These are phyloP conservation scores for Nakazawaea anatomiae DNA, from an alignment of 805 yeast genomes.

Conservation along the genomic window DNA sequence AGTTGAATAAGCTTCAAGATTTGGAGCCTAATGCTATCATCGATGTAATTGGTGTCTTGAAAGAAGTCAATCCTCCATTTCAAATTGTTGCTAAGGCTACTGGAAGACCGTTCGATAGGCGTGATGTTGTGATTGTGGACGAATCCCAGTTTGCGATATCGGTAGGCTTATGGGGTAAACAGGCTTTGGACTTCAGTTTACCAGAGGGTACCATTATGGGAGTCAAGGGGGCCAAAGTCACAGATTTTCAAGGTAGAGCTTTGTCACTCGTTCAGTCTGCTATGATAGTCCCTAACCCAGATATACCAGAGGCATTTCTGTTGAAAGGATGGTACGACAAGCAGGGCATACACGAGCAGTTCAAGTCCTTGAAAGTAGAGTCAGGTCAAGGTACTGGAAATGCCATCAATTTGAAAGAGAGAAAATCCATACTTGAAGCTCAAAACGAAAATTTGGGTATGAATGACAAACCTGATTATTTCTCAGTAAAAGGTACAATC, in stretches of 20 bases:
- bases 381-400: conserved; percentile 26
- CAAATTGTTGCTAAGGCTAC: conserved; percentile 82
- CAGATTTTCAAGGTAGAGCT: conserved; percentile 83
- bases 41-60: conserved; percentile 85
- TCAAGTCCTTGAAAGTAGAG: conserved; percentile 57
- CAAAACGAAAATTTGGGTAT: conserved; percentile 64
- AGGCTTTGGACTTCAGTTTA: conserved; percentile 70
- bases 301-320: conserved; percentile 78
- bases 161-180: conserved; percentile 87
- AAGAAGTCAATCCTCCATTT: conserved; percentile 66
- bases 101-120: conserved; percentile 87
- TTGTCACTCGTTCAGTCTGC: conserved; percentile 79
- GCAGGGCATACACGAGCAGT: conserved; percentile 58
- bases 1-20: conserved; percentile 58
- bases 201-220: conserved; percentile 85
- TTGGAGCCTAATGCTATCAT: conserved; percentile 66
- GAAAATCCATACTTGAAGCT: conserved; percentile 64
- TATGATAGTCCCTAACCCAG: conserved; percentile 75
- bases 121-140: conserved; percentile 85
- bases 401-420: conserved; percentile 29
- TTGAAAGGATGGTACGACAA: conserved; percentile 95
- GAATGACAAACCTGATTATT: conserved; percentile 76
- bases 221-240: conserved; percentile 82
- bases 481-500: conserved; percentile 68
- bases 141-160: conserved; percentile 69